These are phyloP conservation scores for Entonaema liquescens DNA, from an alignment of 495 filamentous ascomycete species.

Conservation along the genomic window DNA sequence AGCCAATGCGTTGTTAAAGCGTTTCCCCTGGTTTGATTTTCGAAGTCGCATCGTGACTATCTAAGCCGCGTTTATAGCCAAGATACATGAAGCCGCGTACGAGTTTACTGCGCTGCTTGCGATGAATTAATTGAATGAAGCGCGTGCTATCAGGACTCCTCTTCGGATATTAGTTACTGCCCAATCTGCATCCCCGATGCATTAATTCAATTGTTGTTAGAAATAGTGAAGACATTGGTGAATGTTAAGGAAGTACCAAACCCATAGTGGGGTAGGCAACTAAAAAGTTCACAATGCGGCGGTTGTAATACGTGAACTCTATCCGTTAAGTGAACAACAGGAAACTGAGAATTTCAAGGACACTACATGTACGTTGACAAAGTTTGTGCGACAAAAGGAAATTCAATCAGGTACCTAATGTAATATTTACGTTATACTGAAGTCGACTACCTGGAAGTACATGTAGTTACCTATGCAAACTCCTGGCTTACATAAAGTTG, in stretches of 20 bases:
- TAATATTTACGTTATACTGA: no score
- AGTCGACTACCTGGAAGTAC: no score
- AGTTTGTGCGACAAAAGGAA: no score
- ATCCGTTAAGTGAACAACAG: constrained; percentile 11
- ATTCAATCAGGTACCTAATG: no score
- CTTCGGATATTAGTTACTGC: not conserved
- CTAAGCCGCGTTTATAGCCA: not conserved
- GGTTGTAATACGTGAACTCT: constrained; percentile 10
- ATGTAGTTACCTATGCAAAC: no score
- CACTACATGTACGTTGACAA: no score
- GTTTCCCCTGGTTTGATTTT: constrained; percentile 40
- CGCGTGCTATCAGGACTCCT: not conserved
- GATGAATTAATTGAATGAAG: not conserved
- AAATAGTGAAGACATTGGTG: not conserved
- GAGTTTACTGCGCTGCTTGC: not conserved
- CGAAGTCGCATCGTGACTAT: constrained; percentile 38
- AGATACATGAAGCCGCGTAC: not conserved
- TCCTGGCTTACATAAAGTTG: no score
- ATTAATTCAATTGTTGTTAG: not conserved
- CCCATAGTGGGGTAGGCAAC: constrained; percentile 2
- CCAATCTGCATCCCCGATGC: not conserved
- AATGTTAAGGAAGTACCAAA: not conserved
- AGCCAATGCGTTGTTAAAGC: constrained; percentile 4
- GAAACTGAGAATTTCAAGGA: no score
- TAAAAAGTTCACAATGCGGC: constrained; percentile 12